Evolutionary conservation across 768 basidiomycete species (phyloP).

Genomic region (Chalciporus chontae): DNA sequence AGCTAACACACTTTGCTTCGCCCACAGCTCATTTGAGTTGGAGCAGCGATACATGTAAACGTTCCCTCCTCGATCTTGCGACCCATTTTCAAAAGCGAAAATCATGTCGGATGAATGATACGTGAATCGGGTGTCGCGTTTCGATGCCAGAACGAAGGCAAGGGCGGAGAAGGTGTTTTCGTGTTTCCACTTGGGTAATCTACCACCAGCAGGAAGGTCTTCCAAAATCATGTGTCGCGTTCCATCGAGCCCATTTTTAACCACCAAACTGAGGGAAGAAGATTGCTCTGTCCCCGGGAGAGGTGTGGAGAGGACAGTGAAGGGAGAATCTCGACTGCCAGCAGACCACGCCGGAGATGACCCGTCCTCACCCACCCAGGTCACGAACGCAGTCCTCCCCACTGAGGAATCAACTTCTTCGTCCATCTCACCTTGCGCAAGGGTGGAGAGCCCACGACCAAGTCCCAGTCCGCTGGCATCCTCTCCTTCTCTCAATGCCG

Average conservation of each 20-base stretch:
- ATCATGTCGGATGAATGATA: conserved; percentile 62
- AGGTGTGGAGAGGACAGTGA: conserved; percentile 65
- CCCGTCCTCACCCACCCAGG: conserved; percentile 62
- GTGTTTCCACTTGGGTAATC: conserved; percentile 61
- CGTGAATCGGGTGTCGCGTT: conserved; percentile 85
- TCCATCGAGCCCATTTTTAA: conserved; percentile 76
- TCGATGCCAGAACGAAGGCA: conserved; percentile 91
- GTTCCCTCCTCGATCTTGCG: conserved; percentile 68
- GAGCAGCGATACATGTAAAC: conserved; percentile 79
- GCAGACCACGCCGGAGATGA: conserved; percentile 41
- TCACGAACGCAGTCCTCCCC: conserved; percentile 61
- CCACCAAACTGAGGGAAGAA: conserved; percentile 44
- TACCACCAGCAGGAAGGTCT: conserved; percentile 10
- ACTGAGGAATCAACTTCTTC: conserved; percentile 80
- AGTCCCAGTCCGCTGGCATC: conserved; percentile 61
- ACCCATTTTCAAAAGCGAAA: conserved; percentile 82
- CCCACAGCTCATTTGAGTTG: conserved; percentile 49
- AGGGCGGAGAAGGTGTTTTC: conserved; percentile 83
- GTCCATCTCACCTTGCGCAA: conserved; percentile 87
- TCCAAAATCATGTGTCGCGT: conserved; percentile 50
- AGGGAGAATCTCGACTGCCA: conserved; percentile 32
- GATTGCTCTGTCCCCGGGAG: conserved; percentile 49
- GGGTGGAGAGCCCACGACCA: conserved; percentile 69
- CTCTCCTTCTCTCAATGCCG: conserved; percentile 53
- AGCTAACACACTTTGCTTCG: conserved; percentile 79